Evolutionary conservation across 2,329 filamentous ascomycete genomes (phyloP).

Genomic region (Drechmeria coniospora): DNA sequence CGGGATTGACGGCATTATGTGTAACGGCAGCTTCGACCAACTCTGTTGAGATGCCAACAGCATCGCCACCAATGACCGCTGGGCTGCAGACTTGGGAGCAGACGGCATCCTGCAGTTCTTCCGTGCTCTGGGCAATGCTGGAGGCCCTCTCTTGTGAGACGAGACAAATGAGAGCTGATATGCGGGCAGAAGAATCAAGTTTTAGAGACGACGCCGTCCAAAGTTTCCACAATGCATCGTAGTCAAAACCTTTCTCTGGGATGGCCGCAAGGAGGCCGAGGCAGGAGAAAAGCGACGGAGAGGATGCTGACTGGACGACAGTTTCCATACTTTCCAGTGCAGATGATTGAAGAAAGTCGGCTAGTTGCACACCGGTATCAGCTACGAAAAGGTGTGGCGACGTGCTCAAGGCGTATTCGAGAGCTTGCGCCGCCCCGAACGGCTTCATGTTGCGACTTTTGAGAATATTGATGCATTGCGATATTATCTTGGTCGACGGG

Average conservation of each 20-base stretch:
- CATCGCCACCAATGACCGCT: slow-evolving; percentile 15
- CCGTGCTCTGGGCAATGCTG: slow-evolving; percentile 21
- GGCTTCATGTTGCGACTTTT: slow-evolving; percentile 39
- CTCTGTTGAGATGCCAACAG: slow-evolving; percentile 17
- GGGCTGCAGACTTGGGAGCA: slow-evolving; percentile 23
- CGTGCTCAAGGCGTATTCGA: slow-evolving; percentile 23
- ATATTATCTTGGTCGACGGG: slow-evolving; percentile 16
- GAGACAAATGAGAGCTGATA: slow-evolving; percentile 25
- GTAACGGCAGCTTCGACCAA: slow-evolving; percentile 32
- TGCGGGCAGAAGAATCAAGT: slow-evolving; percentile 10
- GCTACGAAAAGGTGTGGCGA: slow-evolving; percentile 26
- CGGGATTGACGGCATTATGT: slow-evolving; percentile 23
- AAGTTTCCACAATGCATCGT: slow-evolving; percentile 26
- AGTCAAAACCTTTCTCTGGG: slow-evolving; percentile 19
- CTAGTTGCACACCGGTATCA: slow-evolving; percentile 18
- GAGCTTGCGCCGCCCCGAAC: slow-evolving; percentile 34
- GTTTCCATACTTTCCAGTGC: slow-evolving; percentile 38
- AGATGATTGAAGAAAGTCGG: slow-evolving; percentile 30
- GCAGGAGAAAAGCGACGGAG: slow-evolving; percentile 47
- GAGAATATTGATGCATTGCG: slow-evolving; percentile 25
- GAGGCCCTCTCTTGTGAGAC: slow-evolving; percentile 28
- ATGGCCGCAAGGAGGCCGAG: slow-evolving; percentile 40
- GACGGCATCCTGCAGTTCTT: slow-evolving; percentile 35
- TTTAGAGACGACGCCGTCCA: slow-evolving; percentile 27
- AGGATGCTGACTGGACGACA: slow-evolving; percentile 54